Evolutionary conservation across 768 basidiomycete genomes (phyloP), one percentile per base, ranked within the genome.

Genomic region (Pleurotus ostreatus): DNA sequence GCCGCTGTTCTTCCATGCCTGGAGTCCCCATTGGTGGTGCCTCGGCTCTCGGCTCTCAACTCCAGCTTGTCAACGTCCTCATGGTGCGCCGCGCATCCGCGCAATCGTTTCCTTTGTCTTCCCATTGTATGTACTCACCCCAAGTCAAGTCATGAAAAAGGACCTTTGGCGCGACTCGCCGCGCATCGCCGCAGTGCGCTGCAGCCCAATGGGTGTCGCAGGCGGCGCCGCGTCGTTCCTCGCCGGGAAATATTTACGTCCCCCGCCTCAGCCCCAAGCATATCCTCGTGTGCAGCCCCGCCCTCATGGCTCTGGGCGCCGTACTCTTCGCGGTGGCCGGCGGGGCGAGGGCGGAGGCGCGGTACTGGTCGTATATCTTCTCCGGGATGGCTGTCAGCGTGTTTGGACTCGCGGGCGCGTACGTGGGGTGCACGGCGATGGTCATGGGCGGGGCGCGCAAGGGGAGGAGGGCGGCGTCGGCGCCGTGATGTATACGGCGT

Each of bases 331-430:
- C n/a, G n/a, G n/a, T n/a, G n/a, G n/a, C n/a, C n/a, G n/a, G n/a
- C n/a, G n/a, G n/a, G n/a, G n/a, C n/a, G n/a, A n/a, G n/a, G n/a
- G n/a, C 60, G 4, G 69, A 70, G 5, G 55, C 55, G 1, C 58
- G 49, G 57, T 82, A 81, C 63, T 82, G 77, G 79, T 46, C 61
- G 0, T 66, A 70, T 57, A 61, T 75, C 40, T 74, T 82, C 57
- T 78, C 81, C 18, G 81, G 73, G 12, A 77, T 81, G 63, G 57
- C 69, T 34, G 59, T 81, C 45, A 79, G 78, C 5, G 71, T 71
- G 22, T 66, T 69, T 13, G 80, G 81, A 3, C 60, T 67, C 0
- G 74, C 72, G 68, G 60, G 78, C 49, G 62, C 67, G 7, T 82
- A 71, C 56, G 55, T 61, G 13, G 59, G 40, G 9, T 60, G 55